Evolutionary conservation across 1,139 yeast genomes (phyloP).

Genomic region (Geotrichum cucujoidarum): DNA sequence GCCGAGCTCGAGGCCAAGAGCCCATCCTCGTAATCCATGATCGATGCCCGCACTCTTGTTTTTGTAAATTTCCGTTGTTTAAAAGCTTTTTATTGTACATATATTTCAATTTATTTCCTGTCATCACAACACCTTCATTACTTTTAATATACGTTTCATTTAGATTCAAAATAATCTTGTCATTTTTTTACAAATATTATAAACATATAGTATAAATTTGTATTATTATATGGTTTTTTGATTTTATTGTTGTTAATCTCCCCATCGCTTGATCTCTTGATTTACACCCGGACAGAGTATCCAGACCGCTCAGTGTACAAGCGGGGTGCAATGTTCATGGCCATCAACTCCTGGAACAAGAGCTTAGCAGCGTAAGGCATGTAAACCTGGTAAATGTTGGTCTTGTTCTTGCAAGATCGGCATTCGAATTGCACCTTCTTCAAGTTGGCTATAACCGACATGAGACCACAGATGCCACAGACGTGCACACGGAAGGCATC

Average conservation of each 20-base stretch:
- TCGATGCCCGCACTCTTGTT: neutral
- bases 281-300: conserved; percentile 31
- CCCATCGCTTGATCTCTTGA: neutral
- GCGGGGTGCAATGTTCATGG: conserved; percentile 76
- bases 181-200: too few relatives aligned
- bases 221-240: neutral
- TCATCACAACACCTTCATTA: neutral
- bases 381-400: conserved; percentile 94
- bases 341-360: conserved; percentile 96
- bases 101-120: conserved; percentile 1
- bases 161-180: neutral
- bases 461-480: conserved; percentile 96
- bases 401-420: conserved; percentile 96
- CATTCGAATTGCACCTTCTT: conserved; percentile 97
- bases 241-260: conserved; percentile 4
- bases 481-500: conserved; percentile 98
- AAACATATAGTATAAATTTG: too few relatives aligned
- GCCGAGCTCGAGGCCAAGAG: conserved; percentile 12
- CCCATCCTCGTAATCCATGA: neutral
- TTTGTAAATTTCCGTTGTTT: too few relatives aligned
- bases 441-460: conserved; percentile 95
- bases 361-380: conserved; percentile 97
- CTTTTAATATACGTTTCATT: neutral
- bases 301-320: conserved; percentile 42
- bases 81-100: conserved; percentile 5